Percentiles rank a stretch among this genome's conserved stretches.
phyloP scores from a whole-genome alignment of 2,329 filamentous ascomycete species.

The Colletotrichum sp. region DNA sequence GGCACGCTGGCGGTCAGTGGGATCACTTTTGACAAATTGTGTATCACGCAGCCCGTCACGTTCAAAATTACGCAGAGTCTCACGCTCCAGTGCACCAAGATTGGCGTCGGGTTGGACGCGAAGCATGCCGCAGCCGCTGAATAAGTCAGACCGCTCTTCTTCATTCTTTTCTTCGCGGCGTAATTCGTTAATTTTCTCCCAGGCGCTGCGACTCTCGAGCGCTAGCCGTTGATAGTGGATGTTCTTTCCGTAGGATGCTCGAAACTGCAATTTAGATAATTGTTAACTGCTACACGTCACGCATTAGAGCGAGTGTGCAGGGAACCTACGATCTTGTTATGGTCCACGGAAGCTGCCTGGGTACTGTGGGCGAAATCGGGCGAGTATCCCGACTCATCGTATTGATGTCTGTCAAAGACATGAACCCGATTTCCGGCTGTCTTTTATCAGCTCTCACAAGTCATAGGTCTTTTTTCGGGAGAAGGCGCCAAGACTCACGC shows the following conservation, averaged over 20 bases:
- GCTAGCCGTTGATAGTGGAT: slow-evolving; percentile 29
- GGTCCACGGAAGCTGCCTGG: slow-evolving; percentile 28
- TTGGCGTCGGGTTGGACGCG: slow-evolving; percentile 26
- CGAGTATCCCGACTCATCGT: slow-evolving; percentile 25
- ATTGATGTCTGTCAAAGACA: slow-evolving; percentile 26
- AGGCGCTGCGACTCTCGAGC: slow-evolving; percentile 26
- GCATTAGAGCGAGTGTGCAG: not conserved
- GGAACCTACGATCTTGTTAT: slow-evolving; percentile 27
- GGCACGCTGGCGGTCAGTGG: slow-evolving; percentile 22
- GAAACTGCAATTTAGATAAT: slow-evolving; percentile 19
- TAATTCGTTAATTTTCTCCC: slow-evolving; percentile 22
- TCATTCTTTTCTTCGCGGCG: not conserved
- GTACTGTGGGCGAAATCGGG: slow-evolving; percentile 16
- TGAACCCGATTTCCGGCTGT: slow-evolving; percentile 13
- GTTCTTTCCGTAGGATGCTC: slow-evolving; percentile 27
- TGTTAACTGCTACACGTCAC: not conserved
- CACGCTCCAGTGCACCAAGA: slow-evolving; percentile 25
- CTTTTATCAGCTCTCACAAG: not conserved
- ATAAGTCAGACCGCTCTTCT: slow-evolving; percentile 15
- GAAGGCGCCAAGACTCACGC: slow-evolving; percentile 12
- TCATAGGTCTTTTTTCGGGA: not conserved
- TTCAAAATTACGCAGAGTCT: slow-evolving; percentile 27
- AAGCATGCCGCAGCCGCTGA: slow-evolving; percentile 28
- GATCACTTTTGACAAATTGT: slow-evolving; percentile 26
- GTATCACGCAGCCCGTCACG: slow-evolving; percentile 26